These are phyloP conservation scores for Allomyces javanicus DNA, from an alignment of 192 early-diverging fungal genomes.

Conservation along the genomic window DNA sequence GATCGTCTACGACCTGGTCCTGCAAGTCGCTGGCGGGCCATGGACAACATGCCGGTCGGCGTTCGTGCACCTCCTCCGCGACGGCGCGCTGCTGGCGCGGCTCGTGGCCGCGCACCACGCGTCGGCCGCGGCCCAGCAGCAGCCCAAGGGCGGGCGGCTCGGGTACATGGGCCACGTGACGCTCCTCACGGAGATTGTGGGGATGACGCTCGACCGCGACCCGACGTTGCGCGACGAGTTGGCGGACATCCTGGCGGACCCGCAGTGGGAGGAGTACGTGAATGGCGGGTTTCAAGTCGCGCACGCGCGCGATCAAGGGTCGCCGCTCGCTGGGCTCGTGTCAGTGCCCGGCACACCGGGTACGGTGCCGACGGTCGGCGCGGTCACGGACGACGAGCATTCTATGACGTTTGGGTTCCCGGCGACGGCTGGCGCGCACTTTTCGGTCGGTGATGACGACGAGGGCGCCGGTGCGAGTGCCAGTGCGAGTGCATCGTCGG, in stretches of 20 bases:
- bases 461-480: no score
- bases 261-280: slow-evolving; percentile 35
- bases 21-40: slow-evolving; percentile 87
- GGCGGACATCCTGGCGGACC: slow-evolving; percentile 13
- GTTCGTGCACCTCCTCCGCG: slow-evolving; percentile 5
- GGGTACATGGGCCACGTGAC: slow-evolving; percentile 99
- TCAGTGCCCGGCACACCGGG: neutral
- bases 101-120: slow-evolving; percentile 65
- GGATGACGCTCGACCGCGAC: slow-evolving; percentile 61
- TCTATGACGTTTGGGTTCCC: neutral
- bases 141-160: slow-evolving; percentile 76
- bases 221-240: slow-evolving; percentile 25
- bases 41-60: slow-evolving; percentile 18
- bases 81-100: slow-evolving; percentile 62
- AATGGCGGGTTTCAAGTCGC: slow-evolving; percentile 21
- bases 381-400: neutral
- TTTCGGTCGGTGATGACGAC: no score
- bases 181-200: slow-evolving; percentile 86
- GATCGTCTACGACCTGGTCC: slow-evolving; percentile 96
- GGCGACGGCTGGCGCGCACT: no score
- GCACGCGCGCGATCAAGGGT: slow-evolving; percentile 26
- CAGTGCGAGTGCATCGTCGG: no score
- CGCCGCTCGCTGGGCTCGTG: neutral
- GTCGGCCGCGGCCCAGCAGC: slow-evolving; percentile 58
- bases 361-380: neutral